phyloP scores from a whole-genome alignment of 2,329 filamentous ascomycete species.

The Colletotrichum karsti region DNA sequence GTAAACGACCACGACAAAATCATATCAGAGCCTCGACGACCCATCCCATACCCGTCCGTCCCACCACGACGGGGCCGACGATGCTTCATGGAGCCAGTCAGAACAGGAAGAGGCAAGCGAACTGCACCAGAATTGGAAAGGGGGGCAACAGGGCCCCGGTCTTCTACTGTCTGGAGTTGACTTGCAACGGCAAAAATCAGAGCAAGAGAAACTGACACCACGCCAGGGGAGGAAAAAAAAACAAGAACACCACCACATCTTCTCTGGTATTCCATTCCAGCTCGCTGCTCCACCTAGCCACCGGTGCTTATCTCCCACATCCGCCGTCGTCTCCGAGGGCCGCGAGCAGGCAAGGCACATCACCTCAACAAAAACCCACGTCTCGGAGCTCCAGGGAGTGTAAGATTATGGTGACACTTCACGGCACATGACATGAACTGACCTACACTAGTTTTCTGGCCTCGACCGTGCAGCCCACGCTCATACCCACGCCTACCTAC shows the following conservation, averaged over 20 bases:
- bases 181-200: neutral
- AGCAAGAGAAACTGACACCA: slow-evolving; percentile 2
- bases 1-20: neutral
- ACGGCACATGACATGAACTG: slow-evolving; percentile 22
- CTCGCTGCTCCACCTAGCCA: slow-evolving; percentile 16
- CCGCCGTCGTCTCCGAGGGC: neutral
- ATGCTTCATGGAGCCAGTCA: neutral
- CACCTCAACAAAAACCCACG: slow-evolving; percentile 20
- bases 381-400: slow-evolving; percentile 10
- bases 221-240: neutral
- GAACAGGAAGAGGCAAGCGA: neutral
- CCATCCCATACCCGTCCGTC: neutral
- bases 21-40: neutral
- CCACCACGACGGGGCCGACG: neutral
- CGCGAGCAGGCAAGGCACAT: neutral
- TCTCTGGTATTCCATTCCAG: neutral
- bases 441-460: slow-evolving; percentile 13
- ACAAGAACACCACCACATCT: slow-evolving; percentile 1
- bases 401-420: slow-evolving; percentile 19
- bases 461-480: slow-evolving; percentile 1
- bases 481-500: too few species aligned
- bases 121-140: neutral
- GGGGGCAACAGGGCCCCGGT: neutral
- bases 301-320: slow-evolving; percentile 19
- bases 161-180: neutral